Evolutionary conservation across 495 filamentous ascomycete species (phyloP).

Genomic region (Trypethelium eluteriae): DNA sequence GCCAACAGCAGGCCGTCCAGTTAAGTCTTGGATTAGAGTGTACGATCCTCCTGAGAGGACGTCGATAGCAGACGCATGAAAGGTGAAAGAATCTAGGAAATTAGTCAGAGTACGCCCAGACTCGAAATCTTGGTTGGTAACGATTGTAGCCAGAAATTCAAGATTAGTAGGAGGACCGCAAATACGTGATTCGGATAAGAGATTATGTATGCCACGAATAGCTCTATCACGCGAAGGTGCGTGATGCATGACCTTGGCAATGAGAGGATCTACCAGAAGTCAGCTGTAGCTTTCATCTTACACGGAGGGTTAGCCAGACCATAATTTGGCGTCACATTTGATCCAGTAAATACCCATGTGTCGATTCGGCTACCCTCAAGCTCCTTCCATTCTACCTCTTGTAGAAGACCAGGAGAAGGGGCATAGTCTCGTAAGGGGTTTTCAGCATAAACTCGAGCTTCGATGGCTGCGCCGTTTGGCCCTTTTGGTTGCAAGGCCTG

Average conservation of each 20-base stretch:
- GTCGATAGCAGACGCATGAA: constrained; percentile 46
- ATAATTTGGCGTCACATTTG: constrained; percentile 48
- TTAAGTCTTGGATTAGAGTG: constrained; percentile 53
- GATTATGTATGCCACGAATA: constrained; percentile 40
- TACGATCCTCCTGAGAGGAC: constrained; percentile 50
- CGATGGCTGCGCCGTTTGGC: constrained; percentile 47
- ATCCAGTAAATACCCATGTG: constrained; percentile 54
- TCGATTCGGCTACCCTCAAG: constrained; percentile 46
- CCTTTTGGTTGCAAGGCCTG: constrained; percentile 30
- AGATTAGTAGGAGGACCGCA: constrained; percentile 53
- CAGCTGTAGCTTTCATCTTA: constrained; percentile 4
- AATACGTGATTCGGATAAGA: constrained; percentile 40
- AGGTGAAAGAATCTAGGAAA: constrained; percentile 47
- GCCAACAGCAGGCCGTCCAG: constrained; percentile 48
- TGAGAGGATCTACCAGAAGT: constrained; percentile 44
- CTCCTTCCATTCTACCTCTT: constrained; percentile 47
- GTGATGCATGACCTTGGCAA: constrained; percentile 56
- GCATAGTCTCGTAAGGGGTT: constrained; percentile 50
- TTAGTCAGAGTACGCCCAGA: constrained; percentile 48
- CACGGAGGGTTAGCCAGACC: constrained; percentile 29
- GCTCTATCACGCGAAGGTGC: constrained; percentile 36
- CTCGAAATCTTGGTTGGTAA: constrained; percentile 37
- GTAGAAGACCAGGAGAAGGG: constrained; percentile 51
- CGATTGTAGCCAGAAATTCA: constrained; percentile 45
- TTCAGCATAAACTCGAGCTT: constrained; percentile 56